These are phyloP conservation scores for Diplodia seriata DNA, from an alignment of 2,329 filamentous ascomycete genomes.

Conservation along the genomic window DNA sequence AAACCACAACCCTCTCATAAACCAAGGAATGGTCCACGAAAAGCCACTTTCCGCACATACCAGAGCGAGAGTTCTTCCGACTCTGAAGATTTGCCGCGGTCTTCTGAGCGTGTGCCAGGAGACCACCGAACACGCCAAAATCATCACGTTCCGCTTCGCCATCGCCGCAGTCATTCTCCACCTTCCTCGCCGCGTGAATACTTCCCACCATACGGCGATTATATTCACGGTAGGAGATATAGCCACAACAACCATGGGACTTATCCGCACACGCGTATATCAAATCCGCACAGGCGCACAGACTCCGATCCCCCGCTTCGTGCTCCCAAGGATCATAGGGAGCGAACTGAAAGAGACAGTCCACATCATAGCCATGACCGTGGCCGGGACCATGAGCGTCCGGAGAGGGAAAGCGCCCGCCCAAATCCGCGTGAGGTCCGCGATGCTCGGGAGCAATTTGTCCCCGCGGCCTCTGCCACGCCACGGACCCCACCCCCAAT, in stretches of 20 bases:
- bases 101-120: constrained; percentile 6
- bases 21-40: constrained; percentile 4
- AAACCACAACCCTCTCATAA: constrained; percentile 21
- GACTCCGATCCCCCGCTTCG: constrained; percentile 22
- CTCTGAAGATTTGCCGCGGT: constrained; percentile 4
- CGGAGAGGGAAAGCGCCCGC: constrained; percentile 6
- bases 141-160: constrained; percentile 45
- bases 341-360: background rate
- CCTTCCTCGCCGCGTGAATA: constrained; percentile 49
- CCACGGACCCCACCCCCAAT: constrained; percentile 29
- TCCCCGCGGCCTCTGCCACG: background rate
- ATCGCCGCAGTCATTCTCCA: constrained; percentile 52
- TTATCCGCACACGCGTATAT: constrained; percentile 18
- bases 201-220: constrained; percentile 44
- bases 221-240: constrained; percentile 38
- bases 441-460: constrained; percentile 1
- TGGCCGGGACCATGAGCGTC: constrained; percentile 10
- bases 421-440: constrained; percentile 9
- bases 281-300: constrained; percentile 22
- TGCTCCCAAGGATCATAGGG: constrained; percentile 7
- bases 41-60: constrained; percentile 18
- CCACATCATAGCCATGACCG: constrained; percentile 19
- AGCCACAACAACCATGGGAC: constrained; percentile 21
- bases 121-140: constrained; percentile 14
- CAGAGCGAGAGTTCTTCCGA: constrained; percentile 25